phyloP scores from a whole-genome alignment of 225 moss, liverwort and hornwort genomes.

The Physcomitrium patens region DNA sequence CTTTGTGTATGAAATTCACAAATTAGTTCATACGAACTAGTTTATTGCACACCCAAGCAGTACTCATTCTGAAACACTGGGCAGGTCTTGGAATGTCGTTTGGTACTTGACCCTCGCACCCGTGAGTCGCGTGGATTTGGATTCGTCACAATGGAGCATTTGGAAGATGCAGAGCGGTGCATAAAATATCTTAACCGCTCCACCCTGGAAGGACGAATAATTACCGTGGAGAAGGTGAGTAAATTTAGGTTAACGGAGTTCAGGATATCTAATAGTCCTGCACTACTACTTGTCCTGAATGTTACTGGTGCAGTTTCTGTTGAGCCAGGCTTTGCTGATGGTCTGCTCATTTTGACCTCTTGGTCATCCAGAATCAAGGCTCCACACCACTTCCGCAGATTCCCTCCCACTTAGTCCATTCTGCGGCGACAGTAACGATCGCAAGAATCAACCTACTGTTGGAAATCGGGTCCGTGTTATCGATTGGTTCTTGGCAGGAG shows the following conservation, averaged over 20 bases:
- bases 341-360: conserved; percentile 88
- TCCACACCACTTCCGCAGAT: conserved; percentile 83
- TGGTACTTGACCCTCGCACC: conserved; percentile 93
- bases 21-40: neutral
- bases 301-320: conserved; percentile 65
- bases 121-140: conserved; percentile 97
- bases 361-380: conserved; percentile 99
- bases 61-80: neutral
- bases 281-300: conserved; percentile 46
- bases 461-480: conserved; percentile 62
- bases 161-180: conserved; percentile 97
- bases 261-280: conserved; percentile 49
- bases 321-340: conserved; percentile 91
- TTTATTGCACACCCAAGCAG: neutral
- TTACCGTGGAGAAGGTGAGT: conserved; percentile 98
- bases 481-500: conserved; percentile 86
- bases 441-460: conserved; percentile 82
- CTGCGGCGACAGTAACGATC: conserved; percentile 78
- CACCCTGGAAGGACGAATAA: conserved; percentile 97
- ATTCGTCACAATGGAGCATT: conserved; percentile 98
- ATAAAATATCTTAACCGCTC: conserved; percentile 98
- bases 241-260: conserved; percentile 38
- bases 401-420: conserved; percentile 82
- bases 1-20: neutral
- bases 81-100: conserved; percentile 94